These are phyloP conservation scores for Fraxinus ornus DNA, from an alignment of 305 asterid species.

Conservation along the genomic window DNA sequence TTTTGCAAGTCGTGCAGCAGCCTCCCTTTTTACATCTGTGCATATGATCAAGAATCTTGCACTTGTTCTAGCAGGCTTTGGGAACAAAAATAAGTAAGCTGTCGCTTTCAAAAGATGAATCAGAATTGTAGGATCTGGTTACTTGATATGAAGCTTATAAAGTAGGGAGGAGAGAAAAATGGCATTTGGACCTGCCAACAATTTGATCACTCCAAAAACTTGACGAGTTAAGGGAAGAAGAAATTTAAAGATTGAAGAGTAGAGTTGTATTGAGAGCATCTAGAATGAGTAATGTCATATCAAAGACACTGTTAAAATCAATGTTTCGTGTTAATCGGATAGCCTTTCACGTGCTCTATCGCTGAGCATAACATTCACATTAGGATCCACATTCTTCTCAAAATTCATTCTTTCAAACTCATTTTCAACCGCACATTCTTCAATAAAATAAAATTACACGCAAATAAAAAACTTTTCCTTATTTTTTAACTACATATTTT, in stretches of 20 bases:
- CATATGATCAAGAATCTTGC: background rate
- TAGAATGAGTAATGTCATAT: slow-evolving; percentile 2
- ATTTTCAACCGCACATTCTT: too few species aligned
- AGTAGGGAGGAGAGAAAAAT: slow-evolving; percentile 11
- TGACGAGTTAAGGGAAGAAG: slow-evolving; percentile 1
- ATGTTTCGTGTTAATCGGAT: background rate
- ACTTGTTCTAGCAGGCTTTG: background rate
- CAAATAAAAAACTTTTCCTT: too few species aligned
- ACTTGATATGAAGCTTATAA: slow-evolving; percentile 10
- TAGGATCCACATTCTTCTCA: too few species aligned
- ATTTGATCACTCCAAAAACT: slow-evolving; percentile 6
- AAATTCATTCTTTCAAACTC: too few species aligned
- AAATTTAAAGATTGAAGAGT: background rate
- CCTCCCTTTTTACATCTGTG: background rate
- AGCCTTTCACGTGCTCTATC: slow-evolving; percentile 6
- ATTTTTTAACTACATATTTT: too few species aligned
- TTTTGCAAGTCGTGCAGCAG: background rate
- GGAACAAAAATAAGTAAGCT: background rate
- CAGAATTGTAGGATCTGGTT: background rate
- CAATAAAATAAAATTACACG: too few species aligned
- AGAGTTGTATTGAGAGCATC: slow-evolving; percentile 13
- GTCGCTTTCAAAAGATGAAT: background rate
- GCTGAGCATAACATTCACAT: background rate
- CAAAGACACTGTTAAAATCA: background rate
- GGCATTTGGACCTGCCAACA: background rate